These are phyloP conservation scores for Leccinum variicolor DNA, from an alignment of 768 basidiomycete genomes.

Conservation along the genomic window DNA sequence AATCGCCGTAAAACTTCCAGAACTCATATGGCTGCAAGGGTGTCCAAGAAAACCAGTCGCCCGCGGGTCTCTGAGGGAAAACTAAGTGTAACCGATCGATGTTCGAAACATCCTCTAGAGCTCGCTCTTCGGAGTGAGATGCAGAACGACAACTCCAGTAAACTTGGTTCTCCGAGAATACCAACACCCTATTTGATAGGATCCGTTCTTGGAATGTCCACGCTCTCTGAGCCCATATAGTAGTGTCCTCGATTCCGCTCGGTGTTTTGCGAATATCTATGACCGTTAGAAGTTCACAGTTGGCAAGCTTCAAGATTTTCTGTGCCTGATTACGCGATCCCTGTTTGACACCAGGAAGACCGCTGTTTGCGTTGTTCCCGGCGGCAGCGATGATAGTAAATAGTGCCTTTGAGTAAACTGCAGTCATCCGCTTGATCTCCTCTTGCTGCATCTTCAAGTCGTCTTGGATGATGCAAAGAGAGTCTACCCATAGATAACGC, in stretches of 20 bases:
- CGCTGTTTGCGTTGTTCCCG: slow-evolving; percentile 6
- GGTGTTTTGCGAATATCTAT: neutral
- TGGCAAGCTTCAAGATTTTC: slow-evolving; percentile 6
- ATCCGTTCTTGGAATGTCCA: slow-evolving; percentile 23
- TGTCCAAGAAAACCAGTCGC: neutral
- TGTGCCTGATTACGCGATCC: slow-evolving; percentile 7
- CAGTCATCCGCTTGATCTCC: slow-evolving; percentile 21
- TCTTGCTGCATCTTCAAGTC: slow-evolving; percentile 11
- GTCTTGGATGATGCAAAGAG: slow-evolving; percentile 23
- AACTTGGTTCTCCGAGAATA: slow-evolving; percentile 17
- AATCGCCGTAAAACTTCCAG: neutral
- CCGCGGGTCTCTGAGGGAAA: neutral
- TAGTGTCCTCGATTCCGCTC: slow-evolving; percentile 1
- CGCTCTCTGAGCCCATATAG: slow-evolving; percentile 10
- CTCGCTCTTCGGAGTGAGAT: slow-evolving; percentile 11
- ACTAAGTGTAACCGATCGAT: neutral
- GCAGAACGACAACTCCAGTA: slow-evolving; percentile 15
- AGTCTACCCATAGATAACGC: slow-evolving; percentile 26
- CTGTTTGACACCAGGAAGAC: slow-evolving; percentile 8
- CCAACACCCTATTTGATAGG: slow-evolving; percentile 11
- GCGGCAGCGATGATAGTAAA: slow-evolving; percentile 21
- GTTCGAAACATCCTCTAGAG: slow-evolving; percentile 1
- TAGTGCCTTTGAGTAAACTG: slow-evolving; percentile 14
- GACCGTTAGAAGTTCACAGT: slow-evolving; percentile 11
- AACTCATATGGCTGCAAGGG: neutral